Percentiles rank a stretch among this genome's conserved stretches.
phyloP scores from a whole-genome alignment of 257 asterid species.

The Petunia axillaris region DNA sequence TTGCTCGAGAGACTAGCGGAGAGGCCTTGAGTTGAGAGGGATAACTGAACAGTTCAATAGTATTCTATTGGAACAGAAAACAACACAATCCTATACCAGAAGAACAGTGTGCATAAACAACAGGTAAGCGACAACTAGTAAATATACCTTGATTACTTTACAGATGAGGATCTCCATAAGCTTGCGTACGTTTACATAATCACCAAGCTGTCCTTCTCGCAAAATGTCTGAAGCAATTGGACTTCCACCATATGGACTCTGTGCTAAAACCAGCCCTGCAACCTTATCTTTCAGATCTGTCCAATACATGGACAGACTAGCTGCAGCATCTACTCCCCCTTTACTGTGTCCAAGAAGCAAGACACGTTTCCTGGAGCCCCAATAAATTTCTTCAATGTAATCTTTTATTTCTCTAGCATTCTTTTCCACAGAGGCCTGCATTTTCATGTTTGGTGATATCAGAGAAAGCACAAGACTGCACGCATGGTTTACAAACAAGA shows the following conservation, averaged over 20 bases:
- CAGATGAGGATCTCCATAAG: conserved; percentile 93
- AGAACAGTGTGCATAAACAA: conserved; percentile 9
- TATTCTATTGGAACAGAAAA: not conserved
- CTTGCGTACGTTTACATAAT: conserved; percentile 89
- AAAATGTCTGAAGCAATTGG: conserved; percentile 96
- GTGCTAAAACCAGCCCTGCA: conserved; percentile 88
- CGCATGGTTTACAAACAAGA: conserved; percentile 8
- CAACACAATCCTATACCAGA: not conserved
- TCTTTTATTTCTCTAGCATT: conserved; percentile 92
- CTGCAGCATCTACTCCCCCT: conserved; percentile 96
- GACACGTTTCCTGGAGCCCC: conserved; percentile 87
- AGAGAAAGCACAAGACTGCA: not conserved
- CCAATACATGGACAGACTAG: conserved; percentile 93
- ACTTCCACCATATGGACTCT: conserved; percentile 97
- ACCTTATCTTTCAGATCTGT: conserved; percentile 88
- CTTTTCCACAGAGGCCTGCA: conserved; percentile 87
- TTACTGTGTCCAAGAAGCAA: conserved; percentile 97
- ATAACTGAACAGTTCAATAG: not conserved
- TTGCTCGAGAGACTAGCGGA: not conserved
- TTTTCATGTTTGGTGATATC: conserved; percentile 23
- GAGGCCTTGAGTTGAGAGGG: not conserved
- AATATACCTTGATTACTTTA: conserved; percentile 90
- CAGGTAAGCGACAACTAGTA: not conserved
- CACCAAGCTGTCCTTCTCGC: conserved; percentile 96
- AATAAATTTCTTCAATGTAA: conserved; percentile 85